phyloP scores from a whole-genome alignment of 192 early-diverging fungal species.

The Mortierella alpina region DNA sequence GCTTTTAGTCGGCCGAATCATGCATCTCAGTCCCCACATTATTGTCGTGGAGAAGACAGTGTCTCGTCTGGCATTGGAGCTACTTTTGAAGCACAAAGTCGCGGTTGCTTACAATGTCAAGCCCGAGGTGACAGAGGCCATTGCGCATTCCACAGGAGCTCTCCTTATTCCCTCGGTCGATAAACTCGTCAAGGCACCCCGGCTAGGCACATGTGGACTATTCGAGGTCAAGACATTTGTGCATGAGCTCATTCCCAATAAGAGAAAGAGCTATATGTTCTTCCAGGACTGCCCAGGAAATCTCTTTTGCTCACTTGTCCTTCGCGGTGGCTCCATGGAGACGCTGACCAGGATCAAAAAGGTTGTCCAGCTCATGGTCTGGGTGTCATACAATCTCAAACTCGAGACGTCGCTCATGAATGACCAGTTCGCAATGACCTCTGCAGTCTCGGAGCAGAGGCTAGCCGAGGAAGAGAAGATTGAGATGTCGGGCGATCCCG shows the following conservation, averaged over 20 bases:
- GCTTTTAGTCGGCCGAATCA: conserved; percentile 82
- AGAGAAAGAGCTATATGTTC: conserved; percentile 87
- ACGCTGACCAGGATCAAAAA: conserved; percentile 81
- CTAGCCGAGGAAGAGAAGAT: conserved; percentile 24
- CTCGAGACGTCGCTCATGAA: conserved; percentile 84
- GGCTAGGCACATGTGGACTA: conserved; percentile 79
- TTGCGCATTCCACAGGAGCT: conserved; percentile 89
- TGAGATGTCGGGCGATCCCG: conserved; percentile 35
- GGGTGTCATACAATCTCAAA: conserved; percentile 88
- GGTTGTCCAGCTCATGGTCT: conserved; percentile 84
- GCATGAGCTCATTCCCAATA: conserved; percentile 82
- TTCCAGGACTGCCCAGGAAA: conserved; percentile 87
- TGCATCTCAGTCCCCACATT: conserved; percentile 79
- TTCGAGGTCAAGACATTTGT: conserved; percentile 87
- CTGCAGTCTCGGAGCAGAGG: conserved; percentile 26
- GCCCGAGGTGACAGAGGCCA: conserved; percentile 81
- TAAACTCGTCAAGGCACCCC: conserved; percentile 67
- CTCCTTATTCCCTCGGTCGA: conserved; percentile 87
- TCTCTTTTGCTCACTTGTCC: conserved; percentile 86
- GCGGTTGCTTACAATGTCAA: conserved; percentile 90
- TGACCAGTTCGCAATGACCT: conserved; percentile 79
- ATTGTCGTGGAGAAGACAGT: conserved; percentile 87
- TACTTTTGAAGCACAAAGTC: conserved; percentile 82
- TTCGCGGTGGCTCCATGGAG: conserved; percentile 84
- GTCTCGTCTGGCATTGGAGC: conserved; percentile 86